Conservation (phyloP, 441 rosid genomes). For the Croton laevigatus region DNA sequence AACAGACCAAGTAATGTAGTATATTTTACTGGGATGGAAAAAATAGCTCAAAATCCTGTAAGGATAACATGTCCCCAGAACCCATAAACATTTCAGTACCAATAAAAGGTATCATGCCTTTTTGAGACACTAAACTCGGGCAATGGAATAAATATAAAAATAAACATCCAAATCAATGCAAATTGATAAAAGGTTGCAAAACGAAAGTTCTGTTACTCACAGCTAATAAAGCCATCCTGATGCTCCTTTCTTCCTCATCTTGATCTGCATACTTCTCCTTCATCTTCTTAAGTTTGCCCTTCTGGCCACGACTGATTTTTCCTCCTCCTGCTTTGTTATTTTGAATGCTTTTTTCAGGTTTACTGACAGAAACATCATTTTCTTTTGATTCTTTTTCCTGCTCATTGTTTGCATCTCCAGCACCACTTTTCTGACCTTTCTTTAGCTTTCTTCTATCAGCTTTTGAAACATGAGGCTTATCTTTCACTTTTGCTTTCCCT, state of each 20-base stretch:
- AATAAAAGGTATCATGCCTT: neutral
- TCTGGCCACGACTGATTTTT: conserved; percentile 85
- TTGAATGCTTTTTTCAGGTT: conserved; percentile 38
- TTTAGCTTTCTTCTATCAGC: conserved; percentile 92
- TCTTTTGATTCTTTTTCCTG: conserved; percentile 38
- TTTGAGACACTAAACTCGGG: neutral
- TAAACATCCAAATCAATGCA: neutral
- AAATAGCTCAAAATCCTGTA: neutral
- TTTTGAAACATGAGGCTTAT: conserved; percentile 75
- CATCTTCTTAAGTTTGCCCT: conserved; percentile 89
- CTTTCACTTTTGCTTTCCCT: conserved; percentile 39
- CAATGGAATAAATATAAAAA: neutral
- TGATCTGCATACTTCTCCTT: conserved; percentile 97
- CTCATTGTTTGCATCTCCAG: conserved; percentile 36
- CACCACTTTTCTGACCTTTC: conserved; percentile 56
- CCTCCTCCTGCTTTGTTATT: conserved; percentile 52
- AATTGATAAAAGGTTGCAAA: neutral
- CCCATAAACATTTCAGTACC: neutral
- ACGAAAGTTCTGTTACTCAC: conserved; percentile 44
- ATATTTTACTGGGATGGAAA: neutral
- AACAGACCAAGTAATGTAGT: too few species aligned
- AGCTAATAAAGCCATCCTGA: conserved; percentile 83
- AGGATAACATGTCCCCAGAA: neutral
- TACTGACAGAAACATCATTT: conserved; percentile 30
- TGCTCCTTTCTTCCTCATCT: conserved; percentile 89